A percentile compares a stretch with the other conserved stretches of the same genome.
phyloP scores from a whole-genome alignment of 805 yeast species.

The Starmerella sp. region DNA sequence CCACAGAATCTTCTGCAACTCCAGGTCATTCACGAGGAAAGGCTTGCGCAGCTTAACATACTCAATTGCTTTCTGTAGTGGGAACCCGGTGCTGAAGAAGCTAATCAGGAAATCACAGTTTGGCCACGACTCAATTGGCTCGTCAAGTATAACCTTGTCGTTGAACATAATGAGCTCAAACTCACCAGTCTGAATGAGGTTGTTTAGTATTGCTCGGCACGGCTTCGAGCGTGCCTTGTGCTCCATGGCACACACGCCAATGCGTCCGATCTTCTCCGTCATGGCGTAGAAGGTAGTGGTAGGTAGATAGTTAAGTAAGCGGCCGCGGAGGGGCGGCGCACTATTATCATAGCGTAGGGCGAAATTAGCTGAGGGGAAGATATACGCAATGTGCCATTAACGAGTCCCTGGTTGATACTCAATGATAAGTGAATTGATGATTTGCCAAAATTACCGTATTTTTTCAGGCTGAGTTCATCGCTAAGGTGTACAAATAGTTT shows the following conservation, averaged over 20 bases:
- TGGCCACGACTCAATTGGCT: slow-evolving; percentile 93
- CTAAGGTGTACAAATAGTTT: too few relatives aligned
- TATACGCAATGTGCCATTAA: too few relatives aligned
- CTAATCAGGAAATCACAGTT: slow-evolving; percentile 91
- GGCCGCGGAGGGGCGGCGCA: not conserved
- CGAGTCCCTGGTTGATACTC: too few relatives aligned
- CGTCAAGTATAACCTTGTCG: slow-evolving; percentile 91
- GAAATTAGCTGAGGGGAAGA: too few relatives aligned
- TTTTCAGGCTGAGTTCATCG: too few relatives aligned
- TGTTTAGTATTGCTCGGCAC: slow-evolving; percentile 76
- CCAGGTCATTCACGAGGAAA: slow-evolving; percentile 73
- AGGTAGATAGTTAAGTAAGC: not conserved
- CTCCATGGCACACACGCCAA: slow-evolving; percentile 99
- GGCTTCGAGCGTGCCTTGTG: slow-evolving; percentile 93
- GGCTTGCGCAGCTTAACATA: slow-evolving; percentile 87
- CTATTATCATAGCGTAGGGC: not conserved
- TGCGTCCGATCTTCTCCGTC: slow-evolving; percentile 50
- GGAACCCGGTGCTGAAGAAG: slow-evolving; percentile 93
- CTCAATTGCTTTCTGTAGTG: slow-evolving; percentile 85
- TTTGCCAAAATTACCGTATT: too few relatives aligned
- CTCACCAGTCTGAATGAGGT: slow-evolving; percentile 85
- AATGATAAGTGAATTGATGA: too few relatives aligned
- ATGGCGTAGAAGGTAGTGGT: not conserved
- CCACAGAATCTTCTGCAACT: slow-evolving; percentile 92
- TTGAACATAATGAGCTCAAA: slow-evolving; percentile 95